Base-by-base conservation (phyloP, 164 flowering plant genomes). In the Magnolia sinica region DNA sequence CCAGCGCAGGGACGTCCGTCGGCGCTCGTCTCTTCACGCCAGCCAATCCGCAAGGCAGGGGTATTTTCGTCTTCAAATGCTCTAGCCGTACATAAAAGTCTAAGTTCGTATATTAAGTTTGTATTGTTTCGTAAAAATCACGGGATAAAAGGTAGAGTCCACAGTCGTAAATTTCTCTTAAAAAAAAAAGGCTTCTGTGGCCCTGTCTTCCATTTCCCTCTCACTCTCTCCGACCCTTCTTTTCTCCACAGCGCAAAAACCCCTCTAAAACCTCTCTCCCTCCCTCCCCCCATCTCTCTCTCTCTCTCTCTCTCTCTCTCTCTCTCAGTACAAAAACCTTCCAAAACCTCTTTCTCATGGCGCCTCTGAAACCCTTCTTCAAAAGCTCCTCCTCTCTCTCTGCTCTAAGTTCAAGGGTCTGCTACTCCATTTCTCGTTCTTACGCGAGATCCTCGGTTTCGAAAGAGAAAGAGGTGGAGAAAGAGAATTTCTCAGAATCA, bases 401-500 rank as follows among this genome's bases (percentile, higher is more conserved):
- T 50, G 29, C 23, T 2, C 23, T 50, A 37, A 22, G 63, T 14
- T 24, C 70, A 1, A 22, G 16, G 27, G 23, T 68, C 49, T 14
- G 24, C 71, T 14, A 31, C 71, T 68, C n/a, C 50, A 70, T 51
- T 45, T 52, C 79, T 27, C 76, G 78, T 29, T 75, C 72, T 16
- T 78, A 50, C 19, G 66, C 79, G 13, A 81, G 31, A 50, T 24
- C 18, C 23, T 22, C 77, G 27, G 66, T 78, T 52, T 14, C 70
- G 31, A 20, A 20, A 5, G 70, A 55, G 65, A 76, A 16, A 55
- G 61, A 55, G 18, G 31, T 14, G n/a, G 75, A 74, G 50, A 72
- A n/a, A 37, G 45, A 37, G 45, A 45, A 69, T 7, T 49, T 64
- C 29, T 63, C 81, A n/a, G 77, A 73, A 29, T 61, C 64, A 10